These are phyloP conservation scores for Loxodes magnus DNA, from an alignment of 73 alveolate species.

Conservation along the genomic window DNA sequence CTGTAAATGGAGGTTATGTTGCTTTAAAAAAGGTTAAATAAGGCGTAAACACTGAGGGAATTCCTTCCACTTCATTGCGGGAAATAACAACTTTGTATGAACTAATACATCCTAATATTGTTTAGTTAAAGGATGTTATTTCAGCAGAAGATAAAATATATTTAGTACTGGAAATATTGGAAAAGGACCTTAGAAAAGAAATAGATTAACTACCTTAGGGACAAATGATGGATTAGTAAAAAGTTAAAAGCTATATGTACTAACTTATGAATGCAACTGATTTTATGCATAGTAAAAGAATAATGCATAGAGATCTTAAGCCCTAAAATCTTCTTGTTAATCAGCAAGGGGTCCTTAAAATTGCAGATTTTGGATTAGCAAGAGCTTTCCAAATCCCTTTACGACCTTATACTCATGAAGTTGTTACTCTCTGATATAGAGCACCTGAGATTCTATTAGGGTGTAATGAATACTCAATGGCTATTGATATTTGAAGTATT, in stretches of 20 bases:
- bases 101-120: constrained; percentile 18
- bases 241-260: constrained; percentile 33
- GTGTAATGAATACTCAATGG: constrained; percentile 53
- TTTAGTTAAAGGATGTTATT: constrained; percentile 35
- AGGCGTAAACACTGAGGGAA: constrained; percentile 51
- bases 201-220: constrained; percentile 15
- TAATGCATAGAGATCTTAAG: constrained; percentile 90
- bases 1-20: constrained; percentile 19
- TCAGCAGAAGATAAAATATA: constrained; percentile 39
- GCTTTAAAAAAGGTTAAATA: constrained; percentile 48
- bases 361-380: constrained; percentile 83
- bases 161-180: constrained; percentile 51
- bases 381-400: constrained; percentile 57
- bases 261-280: constrained; percentile 66
- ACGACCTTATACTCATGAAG: constrained; percentile 60
- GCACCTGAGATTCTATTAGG: constrained; percentile 94
- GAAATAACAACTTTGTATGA: constrained; percentile 31
- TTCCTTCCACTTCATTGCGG: constrained; percentile 60
- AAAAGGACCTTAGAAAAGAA: constrained; percentile 51
- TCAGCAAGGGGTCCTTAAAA: constrained; percentile 32
- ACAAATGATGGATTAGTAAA: neutral
- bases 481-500: constrained; percentile 89
- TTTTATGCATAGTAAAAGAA: constrained; percentile 80
- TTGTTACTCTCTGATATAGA: constrained; percentile 89
- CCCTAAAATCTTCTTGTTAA: constrained; percentile 71